Percentiles rank a stretch among this genome's conserved stretches.
phyloP scores from a whole-genome alignment of 768 basidiomycete species.

The Termitomyces sp. region DNA sequence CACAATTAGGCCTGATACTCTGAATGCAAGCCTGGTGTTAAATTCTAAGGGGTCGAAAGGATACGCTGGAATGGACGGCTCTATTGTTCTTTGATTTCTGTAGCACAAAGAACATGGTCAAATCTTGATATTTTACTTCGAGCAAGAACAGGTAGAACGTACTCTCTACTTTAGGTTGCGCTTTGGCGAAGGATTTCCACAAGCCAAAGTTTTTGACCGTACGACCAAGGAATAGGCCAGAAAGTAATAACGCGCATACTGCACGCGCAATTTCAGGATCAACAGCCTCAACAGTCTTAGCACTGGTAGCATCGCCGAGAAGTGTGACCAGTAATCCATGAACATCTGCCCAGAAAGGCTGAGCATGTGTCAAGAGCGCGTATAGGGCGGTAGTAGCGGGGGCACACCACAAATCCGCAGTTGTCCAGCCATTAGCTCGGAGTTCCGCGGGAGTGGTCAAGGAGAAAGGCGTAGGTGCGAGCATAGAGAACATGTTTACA shows the following conservation, averaged over 20 bases:
- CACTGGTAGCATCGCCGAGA: conserved; percentile 31
- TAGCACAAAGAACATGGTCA: background rate
- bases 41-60: background rate
- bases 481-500: conserved; percentile 66
- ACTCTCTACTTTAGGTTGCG: conserved; percentile 11
- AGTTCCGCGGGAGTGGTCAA: conserved; percentile 79
- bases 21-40: background rate
- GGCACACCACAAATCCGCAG: conserved; percentile 82
- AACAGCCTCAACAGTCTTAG: conserved; percentile 37
- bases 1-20: background rate
- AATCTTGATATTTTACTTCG: background rate
- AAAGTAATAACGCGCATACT: conserved; percentile 62
- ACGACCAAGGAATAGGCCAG: conserved; percentile 54
- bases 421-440: conserved; percentile 79
- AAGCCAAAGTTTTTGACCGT: conserved; percentile 60
- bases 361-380: conserved; percentile 79
- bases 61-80: background rate
- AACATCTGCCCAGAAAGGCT: conserved; percentile 73
- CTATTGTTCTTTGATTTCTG: conserved; percentile 9
- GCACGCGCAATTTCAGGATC: conserved; percentile 66
- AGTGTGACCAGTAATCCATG: conserved; percentile 43
- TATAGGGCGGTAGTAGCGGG: conserved; percentile 73
- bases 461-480: conserved; percentile 63
- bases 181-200: conserved; percentile 13
- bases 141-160: background rate